These are phyloP conservation scores for Kalanchoe fedtschenkoi DNA, from an alignment of 164 flowering plant genomes.

Conservation along the genomic window DNA sequence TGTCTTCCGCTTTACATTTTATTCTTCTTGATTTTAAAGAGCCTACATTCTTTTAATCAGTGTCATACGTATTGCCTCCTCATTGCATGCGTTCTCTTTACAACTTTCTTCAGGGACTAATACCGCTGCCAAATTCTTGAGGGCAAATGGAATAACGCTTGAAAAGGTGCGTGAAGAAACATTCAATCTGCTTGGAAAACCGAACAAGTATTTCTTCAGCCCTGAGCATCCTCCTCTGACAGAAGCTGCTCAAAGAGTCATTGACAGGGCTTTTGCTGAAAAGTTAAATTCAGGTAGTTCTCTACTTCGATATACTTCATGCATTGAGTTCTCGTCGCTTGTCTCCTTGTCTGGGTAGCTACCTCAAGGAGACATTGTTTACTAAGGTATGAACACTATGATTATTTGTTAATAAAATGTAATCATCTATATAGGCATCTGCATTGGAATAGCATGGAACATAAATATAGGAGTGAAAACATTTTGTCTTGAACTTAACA, in stretches of 20 bases:
- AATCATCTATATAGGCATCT: neutral
- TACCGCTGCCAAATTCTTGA: slow-evolving; percentile 47
- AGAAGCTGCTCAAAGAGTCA: slow-evolving; percentile 61
- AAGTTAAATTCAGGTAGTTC: slow-evolving; percentile 60
- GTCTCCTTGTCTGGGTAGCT: neutral
- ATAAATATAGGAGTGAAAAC: too few relatives aligned
- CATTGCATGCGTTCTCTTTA: too few relatives aligned
- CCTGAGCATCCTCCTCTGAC: slow-evolving; percentile 76
- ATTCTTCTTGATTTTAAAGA: neutral
- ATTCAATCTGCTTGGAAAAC: slow-evolving; percentile 48
- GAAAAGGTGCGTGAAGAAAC: slow-evolving; percentile 60
- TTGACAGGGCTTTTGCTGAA: slow-evolving; percentile 80
- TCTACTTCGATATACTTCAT: neutral
- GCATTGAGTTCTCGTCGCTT: neutral
- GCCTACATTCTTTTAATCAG: neutral
- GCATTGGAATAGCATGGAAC: too few relatives aligned
- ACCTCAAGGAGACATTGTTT: neutral
- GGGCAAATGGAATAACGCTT: slow-evolving; percentile 57
- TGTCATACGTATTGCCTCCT: neutral
- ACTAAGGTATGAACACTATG: neutral
- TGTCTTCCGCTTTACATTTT: neutral
- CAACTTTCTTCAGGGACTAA: slow-evolving; percentile 47
- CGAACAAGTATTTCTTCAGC: slow-evolving; percentile 33
- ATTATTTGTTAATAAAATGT: neutral
- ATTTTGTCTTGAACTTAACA: too few relatives aligned